Base-by-base conservation (phyloP, 345 rosid genomes). In the Bruguiera parviflora region DNA sequence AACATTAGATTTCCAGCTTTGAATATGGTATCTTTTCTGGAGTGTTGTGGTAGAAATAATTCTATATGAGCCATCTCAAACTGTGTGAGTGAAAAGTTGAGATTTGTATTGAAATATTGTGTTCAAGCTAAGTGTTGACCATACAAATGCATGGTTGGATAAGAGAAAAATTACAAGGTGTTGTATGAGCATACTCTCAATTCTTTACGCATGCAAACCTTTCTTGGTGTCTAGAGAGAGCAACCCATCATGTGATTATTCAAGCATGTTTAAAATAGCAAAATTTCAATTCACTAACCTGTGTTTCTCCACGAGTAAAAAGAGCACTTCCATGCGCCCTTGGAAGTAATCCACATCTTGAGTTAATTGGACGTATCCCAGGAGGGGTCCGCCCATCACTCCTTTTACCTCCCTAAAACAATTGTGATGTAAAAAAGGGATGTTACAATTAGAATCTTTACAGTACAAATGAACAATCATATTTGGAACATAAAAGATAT, bases 241-340 rank as follows among this genome's bases (percentile, higher is more conserved):
- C 29, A 58, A 15, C 1, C 8, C 58, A 57, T 52, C 13, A 19
- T 29, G 65, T 33, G 63, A 35, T 35, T 51, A 67, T 31, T 18
- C n/a, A 58, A 31, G 59, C 24, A 71, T 58, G 49, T 28, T 65
- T 60, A 32, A 15, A 25, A n/a, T 53, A 69, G 59, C 0, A 61
- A 47, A 70, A 58, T 53, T 19, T 53, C 37, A 67, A 24, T 53
- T 51, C 67, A 53, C 61, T 65, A 77, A 90, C 99, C 96, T 95
- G 99, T 56, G 99, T 95, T 88, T 95, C 99, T 29, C 99, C 99
- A n/a, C 98, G 99, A 28, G 99, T 95, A 81, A 95, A 95, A 71
- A 95, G 99, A 74, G 96, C 83, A 79, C 99, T 95, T 68, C 99
- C 98, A 72, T 95, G 99, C 24, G 98, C 94, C 75, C 99, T 87